Evolutionary conservation across 73 alveolate genomes (phyloP).

Genomic region (Paramecium sexaurelia): DNA sequence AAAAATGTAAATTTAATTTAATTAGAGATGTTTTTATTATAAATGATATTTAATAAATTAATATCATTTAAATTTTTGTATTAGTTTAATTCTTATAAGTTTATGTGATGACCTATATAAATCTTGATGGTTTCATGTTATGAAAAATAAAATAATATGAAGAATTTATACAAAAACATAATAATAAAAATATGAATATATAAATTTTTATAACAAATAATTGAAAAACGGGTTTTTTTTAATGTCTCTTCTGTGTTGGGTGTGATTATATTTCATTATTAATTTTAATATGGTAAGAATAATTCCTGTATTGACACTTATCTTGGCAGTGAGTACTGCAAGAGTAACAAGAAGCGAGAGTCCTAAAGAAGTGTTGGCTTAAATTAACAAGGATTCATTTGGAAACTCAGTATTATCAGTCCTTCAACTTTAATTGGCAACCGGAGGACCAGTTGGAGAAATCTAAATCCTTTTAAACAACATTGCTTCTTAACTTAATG

Average conservation of each 20-base stretch:
- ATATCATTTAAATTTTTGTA: background rate
- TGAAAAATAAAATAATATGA: background rate
- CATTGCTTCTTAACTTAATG: slow-evolving; percentile 40
- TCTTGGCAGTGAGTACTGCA: slow-evolving; percentile 27
- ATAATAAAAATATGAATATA: background rate
- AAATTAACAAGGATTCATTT: slow-evolving; percentile 40
- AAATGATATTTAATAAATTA: background rate
- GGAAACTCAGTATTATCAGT: slow-evolving; percentile 54
- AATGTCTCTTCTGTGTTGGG: slow-evolving; percentile 7
- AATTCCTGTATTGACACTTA: slow-evolving; percentile 11
- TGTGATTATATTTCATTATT: slow-evolving; percentile 14
- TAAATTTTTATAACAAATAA: background rate
- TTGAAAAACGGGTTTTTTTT: slow-evolving; percentile 37
- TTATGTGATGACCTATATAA: background rate
- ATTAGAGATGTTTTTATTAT: background rate
- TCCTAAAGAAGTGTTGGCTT: slow-evolving; percentile 35
- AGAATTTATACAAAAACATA: background rate
- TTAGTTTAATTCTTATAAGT: background rate
- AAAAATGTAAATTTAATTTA: background rate
- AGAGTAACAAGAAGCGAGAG: slow-evolving; percentile 38
- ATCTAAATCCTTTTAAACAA: slow-evolving; percentile 45
- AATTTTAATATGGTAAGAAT: background rate
- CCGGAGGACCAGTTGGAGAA: slow-evolving; percentile 63
- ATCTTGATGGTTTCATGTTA: background rate
- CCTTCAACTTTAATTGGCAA: slow-evolving; percentile 10